phyloP scores from a whole-genome alignment of 371 early-diverging fungal species.

The Mortierella sp. region DNA sequence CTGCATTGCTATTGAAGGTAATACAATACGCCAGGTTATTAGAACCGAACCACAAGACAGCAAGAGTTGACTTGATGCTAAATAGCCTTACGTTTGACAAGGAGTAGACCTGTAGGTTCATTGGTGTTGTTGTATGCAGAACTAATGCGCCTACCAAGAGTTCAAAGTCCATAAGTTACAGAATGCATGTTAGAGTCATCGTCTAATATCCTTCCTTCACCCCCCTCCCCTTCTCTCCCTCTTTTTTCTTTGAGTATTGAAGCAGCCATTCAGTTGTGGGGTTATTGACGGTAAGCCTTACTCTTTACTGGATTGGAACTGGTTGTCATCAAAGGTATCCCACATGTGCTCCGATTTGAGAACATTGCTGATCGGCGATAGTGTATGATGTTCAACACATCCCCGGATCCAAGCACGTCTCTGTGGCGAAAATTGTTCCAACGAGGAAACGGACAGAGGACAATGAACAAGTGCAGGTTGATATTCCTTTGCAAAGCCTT shows the following conservation, averaged over 20 bases:
- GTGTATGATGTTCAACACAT: not conserved
- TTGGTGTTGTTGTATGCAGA: conserved; percentile 2
- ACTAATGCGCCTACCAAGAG: no score
- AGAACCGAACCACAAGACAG: no score
- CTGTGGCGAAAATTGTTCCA: conserved; percentile 12
- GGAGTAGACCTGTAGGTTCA: not conserved
- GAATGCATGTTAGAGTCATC: no score
- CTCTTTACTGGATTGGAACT: no score
- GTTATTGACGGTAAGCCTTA: no score
- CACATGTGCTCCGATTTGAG: conserved; percentile 10
- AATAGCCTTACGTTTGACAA: conserved; percentile 1
- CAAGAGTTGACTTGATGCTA: no score
- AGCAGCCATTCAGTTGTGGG: no score
- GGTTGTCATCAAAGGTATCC: conserved; percentile 7
- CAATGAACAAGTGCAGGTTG: conserved; percentile 8
- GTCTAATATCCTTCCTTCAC: no score
- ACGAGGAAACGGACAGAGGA: conserved; percentile 2
- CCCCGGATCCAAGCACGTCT: conserved; percentile 10
- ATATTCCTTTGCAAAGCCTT: not conserved
- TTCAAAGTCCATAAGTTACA: no score
- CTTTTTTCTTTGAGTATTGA: no score
- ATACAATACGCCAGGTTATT: no score
- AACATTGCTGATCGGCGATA: not conserved
- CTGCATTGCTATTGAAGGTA: conserved; percentile 6
- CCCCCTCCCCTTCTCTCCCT: no score